A percentile compares a stretch with the other conserved stretches of the same genome.
These are phyloP conservation scores for Saccharomycopsis capsularis DNA, from an alignment of 805 yeast genomes.

Conservation along the genomic window DNA sequence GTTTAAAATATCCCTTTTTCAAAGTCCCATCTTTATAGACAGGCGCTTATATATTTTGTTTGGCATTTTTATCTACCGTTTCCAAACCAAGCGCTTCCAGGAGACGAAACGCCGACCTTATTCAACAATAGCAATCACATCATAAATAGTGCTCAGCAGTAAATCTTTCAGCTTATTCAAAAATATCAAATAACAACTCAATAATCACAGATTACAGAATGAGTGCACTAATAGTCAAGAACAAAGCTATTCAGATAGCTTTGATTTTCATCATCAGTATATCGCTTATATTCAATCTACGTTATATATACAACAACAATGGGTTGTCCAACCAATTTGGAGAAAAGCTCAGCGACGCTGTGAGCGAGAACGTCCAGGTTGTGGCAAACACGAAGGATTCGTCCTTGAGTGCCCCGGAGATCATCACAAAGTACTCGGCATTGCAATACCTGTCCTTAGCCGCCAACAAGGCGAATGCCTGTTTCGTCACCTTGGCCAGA, in stretches of 20 bases:
- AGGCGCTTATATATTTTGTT: too few species aligned
- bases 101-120: too few species aligned
- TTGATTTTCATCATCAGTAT: background rate
- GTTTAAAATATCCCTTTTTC: too few species aligned
- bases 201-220: too few species aligned
- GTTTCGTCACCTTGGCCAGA: conserved; percentile 68
- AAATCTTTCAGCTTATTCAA: too few species aligned
- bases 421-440: conserved; percentile 5
- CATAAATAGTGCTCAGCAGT: too few species aligned
- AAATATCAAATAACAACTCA: too few species aligned
- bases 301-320: background rate
- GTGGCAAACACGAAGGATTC: background rate
- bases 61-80: too few species aligned
- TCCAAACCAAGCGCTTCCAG: too few species aligned
- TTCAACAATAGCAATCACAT: too few species aligned
- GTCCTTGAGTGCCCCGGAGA: background rate
- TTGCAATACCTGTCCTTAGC: conserved; percentile 1
- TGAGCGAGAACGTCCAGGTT: background rate
- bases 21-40: too few species aligned
- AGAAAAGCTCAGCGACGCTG: too few species aligned
- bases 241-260: background rate
- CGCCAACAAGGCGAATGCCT: conserved; percentile 42
- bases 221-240: background rate
- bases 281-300: background rate
- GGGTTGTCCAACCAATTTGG: background rate